phyloP scores from a whole-genome alignment of 768 basidiomycete genomes.

The Trichaptum fuscoviolaceum region DNA sequence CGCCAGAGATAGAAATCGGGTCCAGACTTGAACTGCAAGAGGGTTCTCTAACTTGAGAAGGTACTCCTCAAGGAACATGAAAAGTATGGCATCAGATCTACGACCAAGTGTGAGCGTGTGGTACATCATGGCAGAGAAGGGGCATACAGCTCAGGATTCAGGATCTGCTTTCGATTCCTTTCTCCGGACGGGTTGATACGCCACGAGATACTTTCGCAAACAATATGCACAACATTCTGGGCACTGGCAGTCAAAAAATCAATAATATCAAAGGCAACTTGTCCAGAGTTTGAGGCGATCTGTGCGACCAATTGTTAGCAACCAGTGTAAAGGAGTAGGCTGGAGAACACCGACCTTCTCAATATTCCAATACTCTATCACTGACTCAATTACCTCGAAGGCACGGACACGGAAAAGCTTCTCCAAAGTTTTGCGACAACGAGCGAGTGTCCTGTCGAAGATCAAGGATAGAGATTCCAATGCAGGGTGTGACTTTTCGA shows the following conservation, averaged over 20 bases:
- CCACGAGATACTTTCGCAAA: constrained; percentile 74
- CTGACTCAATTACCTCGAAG: constrained; percentile 75
- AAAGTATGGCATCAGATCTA: constrained; percentile 69
- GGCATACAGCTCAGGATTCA: constrained; percentile 60
- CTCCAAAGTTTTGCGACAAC: constrained; percentile 78
- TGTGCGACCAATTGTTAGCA: constrained; percentile 3
- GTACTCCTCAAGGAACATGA: constrained; percentile 87
- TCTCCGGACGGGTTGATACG: constrained; percentile 55
- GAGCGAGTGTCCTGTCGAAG: constrained; percentile 56
- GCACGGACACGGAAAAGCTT: constrained; percentile 80
- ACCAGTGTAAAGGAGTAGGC: neutral
- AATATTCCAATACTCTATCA: constrained; percentile 78
- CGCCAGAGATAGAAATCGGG: constrained; percentile 65
- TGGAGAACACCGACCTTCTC: constrained; percentile 39
- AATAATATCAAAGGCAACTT: constrained; percentile 72
- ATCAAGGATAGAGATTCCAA: constrained; percentile 60
- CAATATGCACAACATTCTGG: constrained; percentile 81
- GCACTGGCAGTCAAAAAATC: constrained; percentile 81
- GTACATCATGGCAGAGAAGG: constrained; percentile 1
- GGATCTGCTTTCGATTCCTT: constrained; percentile 50
- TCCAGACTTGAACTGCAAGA: constrained; percentile 90
- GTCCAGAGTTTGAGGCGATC: constrained; percentile 18
- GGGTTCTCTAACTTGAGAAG: constrained; percentile 81
- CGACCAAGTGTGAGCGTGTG: neutral
- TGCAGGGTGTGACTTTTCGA: neutral